Conservation (phyloP, 2,329 filamentous ascomycete genomes). For the Fusarium armeniacum region DNA sequence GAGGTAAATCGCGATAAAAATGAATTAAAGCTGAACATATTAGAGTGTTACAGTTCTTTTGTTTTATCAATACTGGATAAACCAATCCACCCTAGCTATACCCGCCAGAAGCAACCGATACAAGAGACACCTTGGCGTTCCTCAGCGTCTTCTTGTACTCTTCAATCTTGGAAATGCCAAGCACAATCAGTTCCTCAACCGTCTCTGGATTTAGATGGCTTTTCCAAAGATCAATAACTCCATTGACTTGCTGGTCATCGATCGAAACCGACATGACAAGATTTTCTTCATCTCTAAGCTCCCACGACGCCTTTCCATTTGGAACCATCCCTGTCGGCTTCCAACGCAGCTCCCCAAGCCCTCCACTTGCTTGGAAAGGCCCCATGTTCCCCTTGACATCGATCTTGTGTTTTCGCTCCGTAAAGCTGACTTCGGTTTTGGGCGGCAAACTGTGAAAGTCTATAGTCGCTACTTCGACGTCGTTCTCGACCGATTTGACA, state of each 20-base stretch:
- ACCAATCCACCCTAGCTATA: not conserved
- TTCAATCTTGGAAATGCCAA: not conserved
- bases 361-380: not conserved
- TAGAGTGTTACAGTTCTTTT: too few species aligned
- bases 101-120: not conserved
- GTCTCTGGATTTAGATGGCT: fast-evolving
- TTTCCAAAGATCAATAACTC: not conserved
- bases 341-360: not conserved
- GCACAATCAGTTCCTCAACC: not conserved
- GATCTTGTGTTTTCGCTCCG: not conserved
- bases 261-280: not conserved
- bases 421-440: not conserved
- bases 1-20: too few species aligned
- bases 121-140: not conserved
- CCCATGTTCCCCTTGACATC: not conserved
- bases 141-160: not conserved
- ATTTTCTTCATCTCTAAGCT: not conserved
- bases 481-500: not conserved
- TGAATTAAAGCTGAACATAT: too few species aligned
- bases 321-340: not conserved
- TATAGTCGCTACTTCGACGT: not conserved
- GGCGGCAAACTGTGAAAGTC: constrained; percentile 7
- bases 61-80: too few species aligned
- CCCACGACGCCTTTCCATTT: not conserved
- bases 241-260: not conserved